These are phyloP conservation scores for Suhomyces taliae DNA, from an alignment of 1,139 yeast species.

Conservation along the genomic window DNA sequence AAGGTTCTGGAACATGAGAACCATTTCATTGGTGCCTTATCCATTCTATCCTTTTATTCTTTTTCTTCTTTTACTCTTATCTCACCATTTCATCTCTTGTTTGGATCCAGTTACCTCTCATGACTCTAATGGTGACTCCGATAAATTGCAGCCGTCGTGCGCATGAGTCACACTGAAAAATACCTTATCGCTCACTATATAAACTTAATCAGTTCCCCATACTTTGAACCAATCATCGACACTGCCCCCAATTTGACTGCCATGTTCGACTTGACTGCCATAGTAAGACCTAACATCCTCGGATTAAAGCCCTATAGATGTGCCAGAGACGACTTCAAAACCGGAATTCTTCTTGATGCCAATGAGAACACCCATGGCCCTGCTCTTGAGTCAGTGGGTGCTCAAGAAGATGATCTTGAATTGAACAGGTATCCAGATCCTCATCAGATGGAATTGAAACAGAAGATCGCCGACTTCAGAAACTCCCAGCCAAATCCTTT, in stretches of 20 bases:
- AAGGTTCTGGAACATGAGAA: too few relatives aligned
- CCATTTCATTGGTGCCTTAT: too few relatives aligned
- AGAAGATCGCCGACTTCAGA: slow-evolving; percentile 69
- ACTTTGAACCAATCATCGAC: neutral
- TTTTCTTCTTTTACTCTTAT: too few relatives aligned
- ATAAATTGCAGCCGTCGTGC: neutral
- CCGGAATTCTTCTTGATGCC: slow-evolving; percentile 87
- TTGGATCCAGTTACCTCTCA: too few relatives aligned
- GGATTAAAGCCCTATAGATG: slow-evolving; percentile 87
- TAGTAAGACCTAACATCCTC: slow-evolving; percentile 83
- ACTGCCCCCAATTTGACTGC: slow-evolving; percentile 6
- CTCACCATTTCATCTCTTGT: too few relatives aligned
- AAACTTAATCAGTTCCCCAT: neutral
- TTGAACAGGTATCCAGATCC: slow-evolving; percentile 96
- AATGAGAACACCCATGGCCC: slow-evolving; percentile 97
- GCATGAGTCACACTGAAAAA: slow-evolving; percentile 7
- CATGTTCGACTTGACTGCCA: slow-evolving; percentile 55
- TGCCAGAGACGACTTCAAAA: slow-evolving; percentile 75
- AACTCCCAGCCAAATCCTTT: slow-evolving; percentile 45
- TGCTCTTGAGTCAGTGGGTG: slow-evolving; percentile 42
- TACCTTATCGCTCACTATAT: neutral
- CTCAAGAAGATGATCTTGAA: slow-evolving; percentile 38
- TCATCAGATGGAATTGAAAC: slow-evolving; percentile 79
- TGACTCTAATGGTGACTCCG: too few relatives aligned
- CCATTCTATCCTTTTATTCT: too few relatives aligned